A percentile compares a stretch with the other conserved stretches of the same genome.
Conservation (phyloP, 805 yeast genomes). For the Danielia oregonensis region DNA sequence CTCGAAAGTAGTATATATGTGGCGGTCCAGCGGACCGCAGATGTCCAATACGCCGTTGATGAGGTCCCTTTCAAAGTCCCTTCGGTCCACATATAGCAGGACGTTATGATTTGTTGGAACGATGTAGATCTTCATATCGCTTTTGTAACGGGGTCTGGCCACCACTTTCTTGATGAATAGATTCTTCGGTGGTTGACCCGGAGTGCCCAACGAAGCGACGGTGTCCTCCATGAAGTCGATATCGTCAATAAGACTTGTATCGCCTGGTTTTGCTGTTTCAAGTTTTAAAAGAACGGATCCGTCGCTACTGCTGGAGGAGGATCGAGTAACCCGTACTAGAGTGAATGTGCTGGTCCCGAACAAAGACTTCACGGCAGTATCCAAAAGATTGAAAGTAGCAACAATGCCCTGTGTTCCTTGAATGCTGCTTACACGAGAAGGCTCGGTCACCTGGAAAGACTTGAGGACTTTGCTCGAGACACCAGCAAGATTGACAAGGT, state of each 20-base stretch:
- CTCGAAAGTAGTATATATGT: conserved; percentile 15
- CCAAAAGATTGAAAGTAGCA: conserved; percentile 40
- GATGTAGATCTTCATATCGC: conserved; percentile 59
- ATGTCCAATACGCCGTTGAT: conserved; percentile 46
- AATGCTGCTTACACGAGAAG: conserved; percentile 7
- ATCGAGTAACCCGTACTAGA: conserved; percentile 49
- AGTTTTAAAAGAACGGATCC: conserved; percentile 51
- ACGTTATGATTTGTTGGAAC: conserved; percentile 38
- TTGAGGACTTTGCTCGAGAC: conserved; percentile 36
- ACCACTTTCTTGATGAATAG: conserved; percentile 52
- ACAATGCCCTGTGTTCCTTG: no score
- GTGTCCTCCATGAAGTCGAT: conserved; percentile 37
- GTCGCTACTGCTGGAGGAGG: conserved; percentile 49
- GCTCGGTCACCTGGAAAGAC: conserved; percentile 19
- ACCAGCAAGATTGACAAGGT: conserved; percentile 33
- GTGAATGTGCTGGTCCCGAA: conserved; percentile 43
- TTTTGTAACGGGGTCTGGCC: conserved; percentile 61
- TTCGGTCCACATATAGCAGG: conserved; percentile 44
- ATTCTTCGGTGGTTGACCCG: conserved; percentile 43
- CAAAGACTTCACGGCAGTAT: conserved; percentile 42
- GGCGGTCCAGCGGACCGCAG: conserved; percentile 14
- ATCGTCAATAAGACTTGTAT: conserved; percentile 47
- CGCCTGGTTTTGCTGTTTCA: conserved; percentile 56
- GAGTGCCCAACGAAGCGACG: conserved; percentile 35
- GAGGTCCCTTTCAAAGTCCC: conserved; percentile 51